A percentile compares a stretch with the other conserved stretches of the same genome.
phyloP scores from a whole-genome alignment of 345 rosid species.

The Raphanus raphanistrum region DNA sequence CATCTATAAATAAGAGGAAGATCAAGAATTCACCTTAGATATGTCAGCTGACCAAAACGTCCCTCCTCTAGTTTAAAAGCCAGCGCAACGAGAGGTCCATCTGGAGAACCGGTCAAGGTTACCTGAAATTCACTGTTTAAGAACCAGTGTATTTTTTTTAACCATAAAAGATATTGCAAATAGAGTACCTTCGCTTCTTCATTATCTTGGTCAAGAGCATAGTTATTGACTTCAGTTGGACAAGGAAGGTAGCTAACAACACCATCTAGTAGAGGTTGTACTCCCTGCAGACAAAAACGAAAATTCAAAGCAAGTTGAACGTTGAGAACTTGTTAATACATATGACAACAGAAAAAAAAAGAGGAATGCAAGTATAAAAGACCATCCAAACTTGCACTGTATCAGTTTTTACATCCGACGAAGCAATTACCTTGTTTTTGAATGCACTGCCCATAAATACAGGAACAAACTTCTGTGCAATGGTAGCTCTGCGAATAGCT shows the following conservation, averaged over 20 bases:
- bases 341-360: not conserved
- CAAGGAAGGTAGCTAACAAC: conserved; percentile 85
- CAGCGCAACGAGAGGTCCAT: conserved; percentile 95
- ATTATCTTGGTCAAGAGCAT: conserved; percentile 91
- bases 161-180: not conserved
- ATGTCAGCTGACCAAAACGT: conserved; percentile 93
- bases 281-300: conserved; percentile 58
- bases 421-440: conserved; percentile 82
- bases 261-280: conserved; percentile 90
- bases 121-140: conserved; percentile 51
- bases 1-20: not conserved
- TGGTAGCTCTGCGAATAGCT: conserved; percentile 94
- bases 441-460: conserved; percentile 99
- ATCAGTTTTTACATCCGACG: conserved; percentile 10
- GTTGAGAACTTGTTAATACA: conserved; percentile 2
- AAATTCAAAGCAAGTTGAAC: not conserved
- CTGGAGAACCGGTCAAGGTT: conserved; percentile 73
- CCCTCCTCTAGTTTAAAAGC: conserved; percentile 99
- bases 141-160: not conserved
- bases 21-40: conserved; percentile 56
- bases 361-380: not conserved
- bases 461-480: conserved; percentile 86
- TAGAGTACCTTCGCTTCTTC: conserved; percentile 79
- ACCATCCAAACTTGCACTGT: not conserved
- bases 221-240: conserved; percentile 84